These are phyloP conservation scores for Colletotrichum gigasporum DNA, from an alignment of 2,329 filamentous ascomycete species.

Conservation along the genomic window DNA sequence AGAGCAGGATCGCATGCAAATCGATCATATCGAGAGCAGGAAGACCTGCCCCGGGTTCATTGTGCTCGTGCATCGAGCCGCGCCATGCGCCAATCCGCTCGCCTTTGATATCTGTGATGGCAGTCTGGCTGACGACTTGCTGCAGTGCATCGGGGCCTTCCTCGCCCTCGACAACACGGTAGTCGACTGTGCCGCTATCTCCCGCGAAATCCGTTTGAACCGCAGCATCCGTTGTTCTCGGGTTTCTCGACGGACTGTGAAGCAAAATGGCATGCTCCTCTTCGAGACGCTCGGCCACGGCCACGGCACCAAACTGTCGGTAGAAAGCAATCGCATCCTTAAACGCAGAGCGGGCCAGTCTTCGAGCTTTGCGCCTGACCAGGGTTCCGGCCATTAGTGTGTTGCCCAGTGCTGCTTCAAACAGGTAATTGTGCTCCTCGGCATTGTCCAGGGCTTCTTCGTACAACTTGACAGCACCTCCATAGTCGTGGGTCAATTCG, in stretches of 20 bases:
- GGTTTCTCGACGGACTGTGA: slow-evolving; percentile 66
- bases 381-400: slow-evolving; percentile 80
- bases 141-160: slow-evolving; percentile 50
- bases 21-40: slow-evolving; percentile 86
- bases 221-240: slow-evolving; percentile 68
- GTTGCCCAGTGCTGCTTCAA: slow-evolving; percentile 79
- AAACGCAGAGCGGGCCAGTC: slow-evolving; percentile 75
- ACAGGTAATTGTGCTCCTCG: slow-evolving; percentile 70
- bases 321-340: slow-evolving; percentile 75
- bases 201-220: slow-evolving; percentile 77
- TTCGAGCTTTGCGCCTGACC: slow-evolving; percentile 69
- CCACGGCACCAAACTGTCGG: slow-evolving; percentile 73
- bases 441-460: slow-evolving; percentile 79
- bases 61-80: slow-evolving; percentile 63
- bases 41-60: slow-evolving; percentile 69
- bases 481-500: slow-evolving; percentile 68
- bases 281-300: slow-evolving; percentile 74
- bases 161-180: slow-evolving; percentile 56
- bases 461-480: slow-evolving; percentile 69
- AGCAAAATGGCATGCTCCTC: slow-evolving; percentile 75
- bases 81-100: slow-evolving; percentile 72
- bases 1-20: slow-evolving; percentile 79
- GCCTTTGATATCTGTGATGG: slow-evolving; percentile 60
- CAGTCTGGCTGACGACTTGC: slow-evolving; percentile 53
- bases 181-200: slow-evolving; percentile 63